These are phyloP conservation scores for Thelonectria discophora DNA, from an alignment of 2,329 filamentous ascomycete species.

Conservation along the genomic window DNA sequence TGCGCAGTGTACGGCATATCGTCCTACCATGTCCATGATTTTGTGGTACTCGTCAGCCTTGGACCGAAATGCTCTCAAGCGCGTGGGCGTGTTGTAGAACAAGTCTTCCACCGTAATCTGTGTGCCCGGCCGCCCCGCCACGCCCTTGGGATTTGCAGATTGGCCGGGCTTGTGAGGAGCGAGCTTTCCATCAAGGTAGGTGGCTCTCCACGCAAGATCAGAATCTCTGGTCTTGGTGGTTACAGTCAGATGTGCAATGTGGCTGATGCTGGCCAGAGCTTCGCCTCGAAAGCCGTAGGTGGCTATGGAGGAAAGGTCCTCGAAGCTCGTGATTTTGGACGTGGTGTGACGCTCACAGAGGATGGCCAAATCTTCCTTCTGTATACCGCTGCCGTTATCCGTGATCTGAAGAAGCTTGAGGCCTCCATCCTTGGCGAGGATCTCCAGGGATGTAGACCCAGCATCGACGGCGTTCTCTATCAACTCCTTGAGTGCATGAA, in stretches of 20 bases:
- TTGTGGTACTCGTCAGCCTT: constrained; percentile 96
- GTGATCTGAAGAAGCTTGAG: constrained; percentile 96
- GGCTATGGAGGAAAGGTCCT: constrained; percentile 87
- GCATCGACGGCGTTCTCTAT: constrained; percentile 98
- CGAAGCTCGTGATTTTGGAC: constrained; percentile 92
- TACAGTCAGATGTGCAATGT: constrained; percentile 94
- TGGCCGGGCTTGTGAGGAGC: constrained; percentile 88
- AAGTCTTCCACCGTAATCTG: constrained; percentile 97
- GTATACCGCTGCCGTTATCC: constrained; percentile 95
- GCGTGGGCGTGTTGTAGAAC: constrained; percentile 94
- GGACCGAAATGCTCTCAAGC: constrained; percentile 89
- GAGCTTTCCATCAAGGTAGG: constrained; percentile 85
- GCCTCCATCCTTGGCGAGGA: constrained; percentile 93
- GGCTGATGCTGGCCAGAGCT: constrained; percentile 95
- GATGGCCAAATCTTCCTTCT: constrained; percentile 92
- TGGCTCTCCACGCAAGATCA: constrained; percentile 87
- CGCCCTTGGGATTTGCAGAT: constrained; percentile 83
- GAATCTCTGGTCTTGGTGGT: constrained; percentile 93
- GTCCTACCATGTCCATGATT: constrained; percentile 92
- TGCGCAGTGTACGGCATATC: constrained; percentile 90
- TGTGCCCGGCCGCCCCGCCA: constrained; percentile 87
- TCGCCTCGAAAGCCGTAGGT: constrained; percentile 99
- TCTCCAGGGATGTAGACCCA: constrained; percentile 89
- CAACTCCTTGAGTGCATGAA: constrained; percentile 94
- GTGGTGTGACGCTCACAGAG: constrained; percentile 97